phyloP scores from a whole-genome alignment of 1,139 yeast species.

The Sporopachydermia cereana region DNA sequence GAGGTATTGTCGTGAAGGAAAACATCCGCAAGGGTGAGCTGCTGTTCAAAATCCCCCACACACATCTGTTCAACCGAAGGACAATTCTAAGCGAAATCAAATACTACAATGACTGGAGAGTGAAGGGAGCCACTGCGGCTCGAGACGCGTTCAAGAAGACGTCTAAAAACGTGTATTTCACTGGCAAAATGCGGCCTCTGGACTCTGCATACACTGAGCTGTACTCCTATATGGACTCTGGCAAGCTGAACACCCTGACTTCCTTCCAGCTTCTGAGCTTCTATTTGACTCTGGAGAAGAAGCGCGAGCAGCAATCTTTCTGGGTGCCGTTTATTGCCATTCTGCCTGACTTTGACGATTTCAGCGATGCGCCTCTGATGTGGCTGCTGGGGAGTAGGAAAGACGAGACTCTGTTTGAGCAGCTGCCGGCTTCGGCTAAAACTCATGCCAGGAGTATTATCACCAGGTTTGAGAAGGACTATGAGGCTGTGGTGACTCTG shows the following conservation, averaged over 20 bases:
- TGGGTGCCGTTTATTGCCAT: slow-evolving; percentile 57
- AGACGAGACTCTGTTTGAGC: slow-evolving; percentile 7
- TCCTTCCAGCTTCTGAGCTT: slow-evolving; percentile 39
- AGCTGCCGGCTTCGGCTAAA: slow-evolving; percentile 21
- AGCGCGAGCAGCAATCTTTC: slow-evolving; percentile 31
- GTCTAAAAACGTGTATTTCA: slow-evolving; percentile 6
- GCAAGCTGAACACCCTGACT: slow-evolving; percentile 26
- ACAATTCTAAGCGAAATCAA: slow-evolving; percentile 31
- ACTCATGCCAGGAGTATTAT: slow-evolving; percentile 28
- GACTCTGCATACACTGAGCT: slow-evolving; percentile 15
- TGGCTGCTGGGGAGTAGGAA: slow-evolving; percentile 30
- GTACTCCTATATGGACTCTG: slow-evolving; percentile 25
- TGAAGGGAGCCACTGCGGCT: slow-evolving; percentile 12
- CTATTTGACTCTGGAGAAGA: slow-evolving; percentile 37
- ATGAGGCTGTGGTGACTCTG: slow-evolving; percentile 20
- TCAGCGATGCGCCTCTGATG: slow-evolving; percentile 36
- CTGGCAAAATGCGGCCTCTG: background rate
- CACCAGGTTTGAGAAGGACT: slow-evolving; percentile 31
- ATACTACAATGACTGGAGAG: slow-evolving; percentile 10
- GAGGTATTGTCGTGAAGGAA: slow-evolving; percentile 43
- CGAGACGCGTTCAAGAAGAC: slow-evolving; percentile 9
- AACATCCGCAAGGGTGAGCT: slow-evolving; percentile 29
- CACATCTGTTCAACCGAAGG: slow-evolving; percentile 46
- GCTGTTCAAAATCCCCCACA: slow-evolving; percentile 45
- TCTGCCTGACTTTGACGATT: slow-evolving; percentile 41